Evolutionary conservation across 495 filamentous ascomycete genomes (phyloP), one percentile per base, ranked within the genome.

Genomic region (Penicillium egyptiacum): DNA sequence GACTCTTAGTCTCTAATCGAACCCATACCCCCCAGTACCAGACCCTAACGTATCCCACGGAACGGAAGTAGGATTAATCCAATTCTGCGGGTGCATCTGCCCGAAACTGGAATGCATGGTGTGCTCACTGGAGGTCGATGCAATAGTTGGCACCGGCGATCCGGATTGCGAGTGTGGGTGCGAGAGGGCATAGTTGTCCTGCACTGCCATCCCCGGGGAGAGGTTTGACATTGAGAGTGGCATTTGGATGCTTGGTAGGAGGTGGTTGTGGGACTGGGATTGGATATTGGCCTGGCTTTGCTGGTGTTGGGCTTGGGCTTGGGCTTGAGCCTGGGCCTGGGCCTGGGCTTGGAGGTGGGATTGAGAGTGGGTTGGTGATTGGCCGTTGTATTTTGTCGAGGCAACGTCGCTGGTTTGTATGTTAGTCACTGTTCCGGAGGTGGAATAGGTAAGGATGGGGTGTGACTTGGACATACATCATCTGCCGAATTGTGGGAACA

Each of bases 41-140:
- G 61, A 23, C 9, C 62, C 58, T 5, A 68, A n/a, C 4, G 60
- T 46, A 41, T 72, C 70, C 73, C 73, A 76, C 11, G 70, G 70
- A 10, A 74, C 58, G 8, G 71, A 70, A 12, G 68, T 60, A 14
- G 73, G 64, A 19, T 57, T 59, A 7, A 76, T 50, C 73, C 73
- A 76, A 40, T 72, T 69, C 53, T 76, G 73, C 9, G 70, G 68
- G 28, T 73, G 68, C 30, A 76, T 58, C 20, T 67, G 70, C 0
- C 61, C 66, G 56, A 67, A 54, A 57, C 57, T 55, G 17, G 61
- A 61, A 48, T 66, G 39, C 59, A 69, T 60, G 8, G 55, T 59
- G 6, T 59, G 66, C 11, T 69, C 66, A 12, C 60, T 63, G 9
- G 58, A 48, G 16, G 61, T 57, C 5, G 65, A 71, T 17, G 60